These are phyloP conservation scores for Monosporascus ibericus DNA, from an alignment of 2,329 filamentous ascomycete genomes.

Conservation along the genomic window DNA sequence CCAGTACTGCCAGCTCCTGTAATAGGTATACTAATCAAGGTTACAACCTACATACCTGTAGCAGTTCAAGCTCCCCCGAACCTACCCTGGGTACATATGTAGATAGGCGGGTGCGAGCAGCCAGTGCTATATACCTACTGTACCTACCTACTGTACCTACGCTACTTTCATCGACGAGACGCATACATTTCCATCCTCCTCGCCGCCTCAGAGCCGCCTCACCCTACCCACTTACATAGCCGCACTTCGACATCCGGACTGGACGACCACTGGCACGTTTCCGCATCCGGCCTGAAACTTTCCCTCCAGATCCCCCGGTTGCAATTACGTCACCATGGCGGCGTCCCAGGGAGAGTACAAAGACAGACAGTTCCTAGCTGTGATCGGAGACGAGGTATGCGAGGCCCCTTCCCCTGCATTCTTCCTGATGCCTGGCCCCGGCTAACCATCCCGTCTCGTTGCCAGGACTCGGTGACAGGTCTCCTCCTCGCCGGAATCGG, in stretches of 20 bases:
- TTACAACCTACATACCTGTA: no score
- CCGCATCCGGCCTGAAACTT: neutral
- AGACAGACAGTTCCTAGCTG: constrained; percentile 92
- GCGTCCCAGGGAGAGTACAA: constrained; percentile 56
- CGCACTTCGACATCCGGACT: neutral
- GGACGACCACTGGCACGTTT: neutral
- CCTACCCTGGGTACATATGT: neutral
- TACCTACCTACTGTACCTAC: neutral
- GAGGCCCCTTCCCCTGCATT: neutral
- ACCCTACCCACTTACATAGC: neutral
- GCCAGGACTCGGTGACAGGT: constrained; percentile 89
- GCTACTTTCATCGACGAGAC: neutral
- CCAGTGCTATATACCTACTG: neutral
- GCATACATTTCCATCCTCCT: neutral
- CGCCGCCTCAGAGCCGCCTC: neutral
- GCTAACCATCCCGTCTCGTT: constrained; percentile 12
- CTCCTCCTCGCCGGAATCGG: constrained; percentile 92
- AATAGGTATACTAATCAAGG: no score
- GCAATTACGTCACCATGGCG: constrained; percentile 28
- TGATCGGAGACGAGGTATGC: constrained; percentile 90
- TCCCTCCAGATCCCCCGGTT: neutral
- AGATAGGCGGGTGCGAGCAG: neutral
- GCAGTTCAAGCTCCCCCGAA: neutral
- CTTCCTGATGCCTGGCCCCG: neutral
- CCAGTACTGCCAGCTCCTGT: no score